Base-by-base conservation (phyloP, 2,329 filamentous ascomycete genomes). In the Diaporthe velutina region DNA sequence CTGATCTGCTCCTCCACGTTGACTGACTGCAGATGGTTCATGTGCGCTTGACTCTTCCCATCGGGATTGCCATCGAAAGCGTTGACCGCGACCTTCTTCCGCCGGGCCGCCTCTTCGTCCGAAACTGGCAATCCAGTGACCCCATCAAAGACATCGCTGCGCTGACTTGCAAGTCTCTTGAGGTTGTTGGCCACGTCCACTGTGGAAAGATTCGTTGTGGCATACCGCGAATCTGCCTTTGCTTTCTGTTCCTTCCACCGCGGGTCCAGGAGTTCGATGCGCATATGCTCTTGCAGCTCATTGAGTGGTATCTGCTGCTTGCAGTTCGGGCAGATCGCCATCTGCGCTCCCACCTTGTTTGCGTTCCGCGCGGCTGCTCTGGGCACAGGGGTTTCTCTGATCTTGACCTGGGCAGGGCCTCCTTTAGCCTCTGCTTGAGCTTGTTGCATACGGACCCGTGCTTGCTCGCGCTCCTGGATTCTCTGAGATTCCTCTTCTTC, bases 191-290 rank as follows among this genome's bases (percentile, higher is more conserved):
- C 96, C 60, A 98, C 95, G 79, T 98, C 96, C 45, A 90, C 91
- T 4, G 95, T 96, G 1, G 93, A 94, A 13, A 98, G 85, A 79
- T 98, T 98, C 13, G 95, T 97, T 0, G 94, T 96, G 1, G 94
- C 91, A 77, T 93, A 95, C 76, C 96, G 93, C 17, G 94, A 92
- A 60, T 98, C 95, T 22, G 94, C 92, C 83, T 98, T 98, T 74
- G 94, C 94, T 79, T 95, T 95, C 83, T 98, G 96, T 82, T 98
- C 96, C 83, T 98, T 98, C 96, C 96, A 98, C 75, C 94, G 91
- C 0, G 96, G 96, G 82, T 98, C 96, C 75, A 98, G 90, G 61
- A 98, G 89, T 84, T 98, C 96, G 82, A 98, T 98, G 83, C 94
- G 92, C 91, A 98, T 96, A 82, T 98, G 96, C 77, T 96, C 93